Base-by-base conservation (phyloP, 1,139 yeast genomes). In the Yamadazyma sp. region DNA sequence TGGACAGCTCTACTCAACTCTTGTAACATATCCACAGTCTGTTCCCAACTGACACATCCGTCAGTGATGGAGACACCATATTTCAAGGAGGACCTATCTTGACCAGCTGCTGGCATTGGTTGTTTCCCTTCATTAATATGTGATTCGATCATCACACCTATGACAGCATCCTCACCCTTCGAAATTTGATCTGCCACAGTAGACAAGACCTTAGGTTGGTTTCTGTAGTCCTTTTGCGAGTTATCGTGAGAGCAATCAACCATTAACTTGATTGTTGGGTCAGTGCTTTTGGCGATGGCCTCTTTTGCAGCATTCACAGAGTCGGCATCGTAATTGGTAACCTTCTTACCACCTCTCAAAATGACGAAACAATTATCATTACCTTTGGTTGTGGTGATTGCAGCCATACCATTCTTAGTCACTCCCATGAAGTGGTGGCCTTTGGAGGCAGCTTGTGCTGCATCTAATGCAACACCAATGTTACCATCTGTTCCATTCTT, bases 231-330 rank as follows among this genome's bases (percentile, higher is more conserved):
- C 72, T 92, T 92, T 64, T 75, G 80, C 30, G 98, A 89, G 75
- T 92, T 92, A 56, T 96, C 98, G 66, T 92, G 98, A 38, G 97
- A 89, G 68, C 96, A 92, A 69, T 92, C 98, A 50, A 92, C 83
- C 98, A 92, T 91, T 54, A 89, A 59, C 47, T 66, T 66, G 45
- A 66, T 65, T 25, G 57, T 56, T 31, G 68, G 73, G 40, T 74
- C 73, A 55, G 78, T 77, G 31, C 66, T 58, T 43, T 64, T 64
- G 16, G 58, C 48, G 40, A 68, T 64, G 34, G 63, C 63, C 40
- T 70, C 75, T 70, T 89, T 85, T 44, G 95, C 95, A 33, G 75
- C 83, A 43, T 78, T 75, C 36, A 92, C 88, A 9, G 89, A 79
- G 50, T 74, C 77, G 40, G 81, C 84, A 62, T 89, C 98, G 71